A percentile compares a stretch with the other conserved stretches of the same genome.
phyloP scores from a whole-genome alignment of 2,329 filamentous ascomycete species.

The Paracamarosporium sp. region DNA sequence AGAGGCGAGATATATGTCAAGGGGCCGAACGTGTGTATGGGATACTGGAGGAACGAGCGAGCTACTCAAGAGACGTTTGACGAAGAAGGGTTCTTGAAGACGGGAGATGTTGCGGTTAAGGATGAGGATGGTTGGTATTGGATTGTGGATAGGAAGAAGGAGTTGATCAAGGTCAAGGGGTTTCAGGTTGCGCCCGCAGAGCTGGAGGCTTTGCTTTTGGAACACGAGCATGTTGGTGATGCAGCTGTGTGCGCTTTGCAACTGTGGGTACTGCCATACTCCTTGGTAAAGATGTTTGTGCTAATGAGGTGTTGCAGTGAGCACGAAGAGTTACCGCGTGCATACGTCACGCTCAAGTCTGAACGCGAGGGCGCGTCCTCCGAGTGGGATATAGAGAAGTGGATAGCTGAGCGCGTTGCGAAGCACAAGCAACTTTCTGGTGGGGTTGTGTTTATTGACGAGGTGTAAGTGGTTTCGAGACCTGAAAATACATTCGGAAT shows the following conservation, averaged over 20 bases:
- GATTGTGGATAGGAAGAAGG: slow-evolving; percentile 45
- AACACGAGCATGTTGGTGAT: slow-evolving; percentile 64
- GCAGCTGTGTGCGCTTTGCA: slow-evolving; percentile 59
- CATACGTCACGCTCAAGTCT: slow-evolving; percentile 42
- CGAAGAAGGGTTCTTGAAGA: slow-evolving; percentile 45
- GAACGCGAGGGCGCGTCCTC: slow-evolving; percentile 33
- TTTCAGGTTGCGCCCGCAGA: slow-evolving; percentile 67
- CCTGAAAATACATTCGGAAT: not conserved
- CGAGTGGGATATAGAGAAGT: slow-evolving; percentile 44
- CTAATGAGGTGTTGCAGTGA: slow-evolving; percentile 13
- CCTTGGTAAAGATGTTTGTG: not conserved
- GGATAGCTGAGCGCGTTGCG: slow-evolving; percentile 46
- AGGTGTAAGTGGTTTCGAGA: slow-evolving; percentile 21
- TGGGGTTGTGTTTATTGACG: slow-evolving; percentile 43
- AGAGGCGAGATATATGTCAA: slow-evolving; percentile 47
- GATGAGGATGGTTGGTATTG: slow-evolving; percentile 41
- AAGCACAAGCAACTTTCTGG: slow-evolving; percentile 51
- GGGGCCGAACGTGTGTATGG: slow-evolving; percentile 48
- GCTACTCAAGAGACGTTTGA: slow-evolving; percentile 45
- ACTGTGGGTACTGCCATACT: slow-evolving; percentile 6
- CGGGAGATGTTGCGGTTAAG: slow-evolving; percentile 36
- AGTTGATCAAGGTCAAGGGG: slow-evolving; percentile 67
- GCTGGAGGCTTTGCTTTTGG: slow-evolving; percentile 61
- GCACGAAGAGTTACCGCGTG: slow-evolving; percentile 37
- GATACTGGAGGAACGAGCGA: slow-evolving; percentile 48